Evolutionary conservation across 768 basidiomycete genomes (phyloP).

Genomic region (Rhizopogon vesiculosus): DNA sequence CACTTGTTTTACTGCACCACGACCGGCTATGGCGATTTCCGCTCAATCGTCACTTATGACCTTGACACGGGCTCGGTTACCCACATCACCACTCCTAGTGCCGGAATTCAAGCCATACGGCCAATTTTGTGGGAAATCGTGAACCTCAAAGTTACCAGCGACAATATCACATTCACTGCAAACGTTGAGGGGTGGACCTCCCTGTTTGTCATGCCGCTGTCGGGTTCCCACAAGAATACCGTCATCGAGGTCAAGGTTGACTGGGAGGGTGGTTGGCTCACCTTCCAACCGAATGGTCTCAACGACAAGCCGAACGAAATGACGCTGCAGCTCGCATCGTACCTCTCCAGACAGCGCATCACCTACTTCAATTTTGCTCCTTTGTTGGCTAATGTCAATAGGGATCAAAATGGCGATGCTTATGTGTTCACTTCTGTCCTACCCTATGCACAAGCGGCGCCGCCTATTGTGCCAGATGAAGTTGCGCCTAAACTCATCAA

Average conservation of each 20-base stretch:
- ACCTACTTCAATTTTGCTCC: conserved; percentile 27
- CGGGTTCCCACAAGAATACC: conserved; percentile 19
- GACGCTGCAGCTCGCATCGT: conserved; percentile 25
- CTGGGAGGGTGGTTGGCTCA: conserved; percentile 28
- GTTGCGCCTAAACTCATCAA: conserved; percentile 28
- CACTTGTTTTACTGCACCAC: conserved; percentile 30
- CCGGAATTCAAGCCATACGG: conserved; percentile 24
- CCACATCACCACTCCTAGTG: conserved; percentile 35
- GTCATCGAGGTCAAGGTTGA: conserved; percentile 28
- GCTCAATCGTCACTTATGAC: conserved; percentile 31
- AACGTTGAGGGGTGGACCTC: conserved; percentile 36
- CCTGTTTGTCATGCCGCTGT: conserved; percentile 26
- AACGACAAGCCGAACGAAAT: conserved; percentile 32
- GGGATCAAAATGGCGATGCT: conserved; percentile 17
- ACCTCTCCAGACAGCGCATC: conserved; percentile 19
- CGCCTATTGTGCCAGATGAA: conserved; percentile 20
- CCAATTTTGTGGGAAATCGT: conserved; percentile 32
- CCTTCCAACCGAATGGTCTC: conserved; percentile 23
- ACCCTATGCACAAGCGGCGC: conserved; percentile 30
- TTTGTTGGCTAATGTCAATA: conserved; percentile 13
- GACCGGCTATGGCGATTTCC: conserved; percentile 35
- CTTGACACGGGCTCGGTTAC: conserved; percentile 21
- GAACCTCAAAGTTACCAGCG: conserved; percentile 19
- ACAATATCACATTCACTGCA: conserved; percentile 28
- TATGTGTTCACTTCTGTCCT: conserved; percentile 24